Evolutionary conservation across 371 early-diverging fungal genomes (phyloP).

Genomic region (Conidiobolus incongruus): DNA sequence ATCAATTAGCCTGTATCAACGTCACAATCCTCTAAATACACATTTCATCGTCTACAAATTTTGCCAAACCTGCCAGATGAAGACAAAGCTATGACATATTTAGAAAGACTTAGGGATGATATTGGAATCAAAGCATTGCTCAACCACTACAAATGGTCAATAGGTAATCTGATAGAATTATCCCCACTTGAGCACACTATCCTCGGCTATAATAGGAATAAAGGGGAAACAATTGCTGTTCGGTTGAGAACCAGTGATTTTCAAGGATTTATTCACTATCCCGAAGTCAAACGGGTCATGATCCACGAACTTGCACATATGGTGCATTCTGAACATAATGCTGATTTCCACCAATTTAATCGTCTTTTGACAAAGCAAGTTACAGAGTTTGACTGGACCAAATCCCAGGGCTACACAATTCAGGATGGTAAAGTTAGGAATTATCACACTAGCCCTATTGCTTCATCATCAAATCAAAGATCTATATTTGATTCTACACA

Average conservation of each 20-base stretch:
- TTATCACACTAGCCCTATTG: neutral
- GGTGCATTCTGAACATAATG: slow-evolving; percentile 62
- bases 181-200: slow-evolving; percentile 55
- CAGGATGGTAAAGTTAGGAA: slow-evolving; percentile 3
- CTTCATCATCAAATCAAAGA: neutral
- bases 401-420: slow-evolving; percentile 1
- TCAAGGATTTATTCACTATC: slow-evolving; percentile 68
- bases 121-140: slow-evolving; percentile 50
- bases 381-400: slow-evolving; percentile 7
- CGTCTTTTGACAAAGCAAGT: slow-evolving; percentile 54
- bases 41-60: slow-evolving; percentile 38
- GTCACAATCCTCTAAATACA: slow-evolving; percentile 15
- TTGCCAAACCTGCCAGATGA: slow-evolving; percentile 31
- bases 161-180: slow-evolving; percentile 53
- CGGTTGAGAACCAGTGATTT: slow-evolving; percentile 66
- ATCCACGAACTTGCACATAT: slow-evolving; percentile 81
- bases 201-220: slow-evolving; percentile 71
- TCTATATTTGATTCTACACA: slow-evolving; percentile 2
- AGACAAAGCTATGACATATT: slow-evolving; percentile 29
- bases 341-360: slow-evolving; percentile 56
- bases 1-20: slow-evolving; percentile 7
- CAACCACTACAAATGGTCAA: slow-evolving; percentile 46
- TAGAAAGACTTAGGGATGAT: slow-evolving; percentile 44
- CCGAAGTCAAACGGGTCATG: slow-evolving; percentile 42
- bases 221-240: slow-evolving; percentile 61